A percentile compares a stretch with the other conserved stretches of the same genome.
These are phyloP conservation scores for Senecio squalidus DNA, from an alignment of 140 eudicot genomes.

Conservation along the genomic window DNA sequence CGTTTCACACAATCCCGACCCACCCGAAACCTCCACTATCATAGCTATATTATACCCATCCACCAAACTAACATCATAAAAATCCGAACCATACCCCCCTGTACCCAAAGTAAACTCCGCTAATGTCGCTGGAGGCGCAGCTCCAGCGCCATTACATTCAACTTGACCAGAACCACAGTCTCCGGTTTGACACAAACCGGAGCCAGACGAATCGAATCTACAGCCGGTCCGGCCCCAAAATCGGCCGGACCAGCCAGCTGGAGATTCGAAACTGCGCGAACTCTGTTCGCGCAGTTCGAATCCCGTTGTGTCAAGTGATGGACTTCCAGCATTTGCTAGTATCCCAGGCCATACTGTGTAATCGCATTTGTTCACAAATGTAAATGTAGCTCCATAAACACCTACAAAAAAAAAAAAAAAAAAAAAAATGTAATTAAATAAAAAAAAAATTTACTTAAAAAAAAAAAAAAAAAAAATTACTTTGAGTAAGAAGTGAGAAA, in stretches of 20 bases:
- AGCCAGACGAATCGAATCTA: constrained; percentile 49
- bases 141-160: constrained; percentile 86
- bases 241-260: constrained; percentile 94
- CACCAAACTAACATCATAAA: constrained; percentile 83
- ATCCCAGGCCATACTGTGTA: constrained; percentile 91
- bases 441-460: too few relatives aligned
- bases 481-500: too few relatives aligned
- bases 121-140: constrained; percentile 80
- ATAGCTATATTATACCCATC: constrained; percentile 89
- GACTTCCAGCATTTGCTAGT: constrained; percentile 79
- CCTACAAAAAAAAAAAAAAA: constrained; percentile 25
- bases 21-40: constrained; percentile 84
- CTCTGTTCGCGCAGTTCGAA: constrained; percentile 59
- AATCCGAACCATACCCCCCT: constrained; percentile 76
- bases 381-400: constrained; percentile 60
- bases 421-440: too few relatives aligned
- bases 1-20: constrained; percentile 80
- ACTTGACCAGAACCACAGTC: constrained; percentile 81
- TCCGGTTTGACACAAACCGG: constrained; percentile 61
- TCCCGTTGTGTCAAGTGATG: constrained; percentile 67
- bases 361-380: constrained; percentile 79
- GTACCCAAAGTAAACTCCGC: constrained; percentile 89
- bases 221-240: constrained; percentile 87
- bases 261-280: constrained; percentile 63
- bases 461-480: too few relatives aligned